Evolutionary conservation across 164 flowering plant genomes (phyloP).

Genomic region (Cinnamomum micranthum): DNA sequence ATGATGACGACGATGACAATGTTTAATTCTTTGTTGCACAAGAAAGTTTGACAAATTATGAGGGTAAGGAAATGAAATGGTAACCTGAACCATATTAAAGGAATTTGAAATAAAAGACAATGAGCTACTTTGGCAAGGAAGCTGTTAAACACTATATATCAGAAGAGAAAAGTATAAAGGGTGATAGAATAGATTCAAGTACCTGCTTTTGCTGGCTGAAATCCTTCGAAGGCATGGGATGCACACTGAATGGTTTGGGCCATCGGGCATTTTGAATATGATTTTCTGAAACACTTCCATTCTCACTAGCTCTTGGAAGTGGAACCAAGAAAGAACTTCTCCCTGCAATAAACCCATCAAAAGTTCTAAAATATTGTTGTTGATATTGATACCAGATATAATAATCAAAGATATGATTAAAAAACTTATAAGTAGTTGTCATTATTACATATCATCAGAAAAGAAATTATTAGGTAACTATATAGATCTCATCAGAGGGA

Average conservation of each 20-base stretch:
- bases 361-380: conserved; percentile 1
- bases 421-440: background rate
- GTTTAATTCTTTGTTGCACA: background rate
- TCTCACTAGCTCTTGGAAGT: conserved; percentile 34
- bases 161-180: background rate
- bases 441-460: background rate
- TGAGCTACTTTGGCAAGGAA: conserved; percentile 3
- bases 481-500: too few species aligned
- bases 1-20: too few species aligned
- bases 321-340: conserved; percentile 39
- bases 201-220: conserved; percentile 30
- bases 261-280: conserved; percentile 15
- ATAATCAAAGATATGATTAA: background rate
- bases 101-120: background rate
- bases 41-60: background rate
- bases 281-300: conserved; percentile 30
- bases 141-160: background rate
- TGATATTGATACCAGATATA: conserved; percentile 2
- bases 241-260: conserved; percentile 31
- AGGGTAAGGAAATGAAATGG: background rate
- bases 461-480: too few species aligned
- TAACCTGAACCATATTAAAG: background rate
- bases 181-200: background rate
- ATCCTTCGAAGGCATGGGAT: conserved; percentile 44
- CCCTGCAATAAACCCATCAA: conserved; percentile 36